phyloP scores from a whole-genome alignment of 345 rosid genomes.

The Eucalyptus marginata region DNA sequence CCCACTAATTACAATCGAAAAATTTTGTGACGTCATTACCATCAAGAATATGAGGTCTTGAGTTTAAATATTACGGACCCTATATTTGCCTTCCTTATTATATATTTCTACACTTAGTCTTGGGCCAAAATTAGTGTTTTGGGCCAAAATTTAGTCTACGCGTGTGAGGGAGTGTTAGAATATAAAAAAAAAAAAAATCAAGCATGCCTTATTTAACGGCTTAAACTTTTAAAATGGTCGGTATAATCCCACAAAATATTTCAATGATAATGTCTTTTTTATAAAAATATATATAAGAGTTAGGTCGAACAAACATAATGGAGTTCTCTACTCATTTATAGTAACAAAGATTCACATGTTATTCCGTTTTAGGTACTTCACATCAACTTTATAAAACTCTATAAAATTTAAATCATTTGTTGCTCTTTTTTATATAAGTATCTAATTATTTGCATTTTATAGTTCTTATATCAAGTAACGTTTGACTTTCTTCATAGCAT shows the following conservation, averaged over 20 bases:
- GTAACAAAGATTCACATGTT: neutral
- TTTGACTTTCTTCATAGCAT: neutral
- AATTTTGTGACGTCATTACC: neutral
- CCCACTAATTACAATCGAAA: neutral
- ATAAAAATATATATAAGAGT: neutral
- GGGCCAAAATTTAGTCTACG: neutral
- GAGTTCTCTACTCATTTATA: neutral
- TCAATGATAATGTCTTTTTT: neutral
- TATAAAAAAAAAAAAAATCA: neutral
- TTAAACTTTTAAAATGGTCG: neutral
- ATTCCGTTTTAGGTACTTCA: neutral
- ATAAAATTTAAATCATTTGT: neutral
- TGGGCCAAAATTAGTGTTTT: neutral
- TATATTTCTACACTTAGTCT: neutral
- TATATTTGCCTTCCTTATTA: neutral
- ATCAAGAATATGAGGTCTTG: neutral
- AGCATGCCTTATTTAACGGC: neutral
- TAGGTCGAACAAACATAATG: neutral
- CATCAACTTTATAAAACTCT: neutral
- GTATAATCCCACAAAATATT: neutral
- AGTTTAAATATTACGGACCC: neutral
- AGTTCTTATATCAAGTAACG: neutral
- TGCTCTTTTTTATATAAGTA: neutral
- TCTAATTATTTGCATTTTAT: neutral
- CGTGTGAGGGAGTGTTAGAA: neutral